A percentile compares a stretch with the other conserved stretches of the same genome.
These are phyloP conservation scores for Melanopsichium pennsylvanicum DNA, from an alignment of 1,284 basidiomycete species.

Conservation along the genomic window DNA sequence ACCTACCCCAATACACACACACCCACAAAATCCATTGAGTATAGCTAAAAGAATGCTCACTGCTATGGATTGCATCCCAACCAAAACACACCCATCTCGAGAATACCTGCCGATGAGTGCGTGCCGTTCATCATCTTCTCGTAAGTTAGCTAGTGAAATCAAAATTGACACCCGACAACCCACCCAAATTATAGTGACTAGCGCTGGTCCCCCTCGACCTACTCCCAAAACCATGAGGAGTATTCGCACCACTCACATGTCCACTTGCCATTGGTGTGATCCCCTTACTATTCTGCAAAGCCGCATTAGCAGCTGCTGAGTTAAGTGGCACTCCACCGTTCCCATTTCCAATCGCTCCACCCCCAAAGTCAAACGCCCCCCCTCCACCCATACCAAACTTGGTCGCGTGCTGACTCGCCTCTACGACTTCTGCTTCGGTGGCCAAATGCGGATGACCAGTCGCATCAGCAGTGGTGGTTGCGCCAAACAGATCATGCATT, in stretches of 20 bases:
- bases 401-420: constrained; percentile 18
- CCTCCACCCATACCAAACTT: constrained; percentile 52
- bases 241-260: constrained; percentile 24
- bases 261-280: constrained; percentile 29
- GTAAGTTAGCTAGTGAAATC: constrained; percentile 18
- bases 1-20: too few species aligned
- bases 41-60: too few species aligned
- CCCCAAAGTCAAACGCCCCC: constrained; percentile 44
- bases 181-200: constrained; percentile 17
- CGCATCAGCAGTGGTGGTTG: too few species aligned
- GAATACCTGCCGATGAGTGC: too few species aligned
- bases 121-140: background rate
- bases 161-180: constrained; percentile 28
- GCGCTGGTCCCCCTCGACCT: constrained; percentile 31
- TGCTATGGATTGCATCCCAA: too few species aligned
- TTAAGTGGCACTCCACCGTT: constrained; percentile 41
- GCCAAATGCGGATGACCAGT: constrained; percentile 11
- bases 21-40: too few species aligned
- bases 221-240: constrained; percentile 24
- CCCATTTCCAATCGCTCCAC: constrained; percentile 44
- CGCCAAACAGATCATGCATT: constrained; percentile 46
- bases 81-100: too few species aligned
- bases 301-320: constrained; percentile 26
- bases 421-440: constrained; percentile 10
- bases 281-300: constrained; percentile 18